Conservation (phyloP, 164 flowering plant species). For the Stephania cephalantha region DNA sequence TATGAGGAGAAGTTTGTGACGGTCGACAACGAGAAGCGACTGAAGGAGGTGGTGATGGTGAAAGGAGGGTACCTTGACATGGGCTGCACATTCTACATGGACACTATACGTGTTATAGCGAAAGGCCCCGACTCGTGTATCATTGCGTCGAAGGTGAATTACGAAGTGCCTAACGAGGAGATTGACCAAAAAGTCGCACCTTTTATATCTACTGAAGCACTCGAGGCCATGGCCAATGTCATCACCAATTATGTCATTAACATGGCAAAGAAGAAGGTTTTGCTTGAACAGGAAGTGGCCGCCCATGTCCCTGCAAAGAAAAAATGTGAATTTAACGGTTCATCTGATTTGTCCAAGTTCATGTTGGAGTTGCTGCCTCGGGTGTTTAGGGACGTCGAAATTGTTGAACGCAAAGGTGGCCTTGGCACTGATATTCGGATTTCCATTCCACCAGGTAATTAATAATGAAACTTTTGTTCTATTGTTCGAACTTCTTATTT, state of each 20-base stretch:
- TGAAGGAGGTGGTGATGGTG: neutral
- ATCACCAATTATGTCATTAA: neutral
- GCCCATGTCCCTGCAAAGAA: too few species aligned
- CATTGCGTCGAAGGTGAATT: neutral
- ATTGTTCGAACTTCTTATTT: too few species aligned
- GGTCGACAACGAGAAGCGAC: neutral
- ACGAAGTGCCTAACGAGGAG: neutral
- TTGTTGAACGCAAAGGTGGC: too few species aligned
- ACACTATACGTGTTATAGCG: neutral
- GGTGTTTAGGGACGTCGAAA: too few species aligned
- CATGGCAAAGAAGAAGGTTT: neutral
- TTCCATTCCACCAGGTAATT: too few species aligned
- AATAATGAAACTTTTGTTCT: too few species aligned
- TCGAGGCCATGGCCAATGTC: neutral
- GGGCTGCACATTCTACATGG: constrained; percentile 3
- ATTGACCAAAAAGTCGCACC: neutral
- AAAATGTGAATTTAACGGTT: too few species aligned
- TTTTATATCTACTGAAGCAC: neutral
- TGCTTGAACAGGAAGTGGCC: too few species aligned
- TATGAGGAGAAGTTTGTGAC: neutral
- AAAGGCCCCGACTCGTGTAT: neutral
- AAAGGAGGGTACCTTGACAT: neutral
- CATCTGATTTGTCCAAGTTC: too few species aligned
- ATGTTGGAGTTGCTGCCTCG: too few species aligned
- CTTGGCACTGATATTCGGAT: too few species aligned